Conservation (phyloP, 1,284 basidiomycete genomes). For the Ustilago nuda region DNA sequence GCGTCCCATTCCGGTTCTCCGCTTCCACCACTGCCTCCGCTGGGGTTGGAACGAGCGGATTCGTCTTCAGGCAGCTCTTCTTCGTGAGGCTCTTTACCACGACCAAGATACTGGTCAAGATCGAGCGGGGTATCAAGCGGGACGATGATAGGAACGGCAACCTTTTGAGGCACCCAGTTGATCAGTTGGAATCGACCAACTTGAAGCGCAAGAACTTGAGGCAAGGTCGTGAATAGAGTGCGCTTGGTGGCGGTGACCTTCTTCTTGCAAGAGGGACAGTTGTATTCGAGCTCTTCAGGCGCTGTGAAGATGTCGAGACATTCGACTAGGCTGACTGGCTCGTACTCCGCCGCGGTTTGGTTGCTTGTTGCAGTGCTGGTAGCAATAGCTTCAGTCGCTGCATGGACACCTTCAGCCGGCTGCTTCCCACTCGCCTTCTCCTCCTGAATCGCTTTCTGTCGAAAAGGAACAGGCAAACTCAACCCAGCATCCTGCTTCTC, state of each 20-base stretch:
- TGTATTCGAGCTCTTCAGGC: constrained; percentile 79
- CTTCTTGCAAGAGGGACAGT: constrained; percentile 75
- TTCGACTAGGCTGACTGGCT: constrained; percentile 77
- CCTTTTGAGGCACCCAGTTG: constrained; percentile 96
- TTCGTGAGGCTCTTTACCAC: constrained; percentile 81
- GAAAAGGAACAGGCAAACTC: constrained; percentile 79
- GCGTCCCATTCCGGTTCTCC: constrained; percentile 49
- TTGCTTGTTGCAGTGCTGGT: constrained; percentile 5
- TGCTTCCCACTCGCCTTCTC: constrained; percentile 70
- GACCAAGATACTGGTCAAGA: constrained; percentile 79
- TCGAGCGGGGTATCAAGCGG: constrained; percentile 74
- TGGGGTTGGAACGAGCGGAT: not conserved
- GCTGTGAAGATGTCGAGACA: constrained; percentile 80
- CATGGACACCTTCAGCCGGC: constrained; percentile 51
- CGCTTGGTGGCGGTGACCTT: constrained; percentile 78
- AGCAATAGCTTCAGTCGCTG: constrained; percentile 9
- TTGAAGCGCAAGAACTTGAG: constrained; percentile 87
- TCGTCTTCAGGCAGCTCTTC: constrained; percentile 77
- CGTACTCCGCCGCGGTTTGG: constrained; percentile 72
- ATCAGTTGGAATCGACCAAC: constrained; percentile 95
- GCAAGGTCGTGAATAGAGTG: constrained; percentile 85
- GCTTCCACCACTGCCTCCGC: constrained; percentile 5
- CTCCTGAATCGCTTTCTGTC: constrained; percentile 17
- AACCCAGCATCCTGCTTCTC: constrained; percentile 81
- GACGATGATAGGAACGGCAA: constrained; percentile 88